These are phyloP conservation scores for Rosa chinensis DNA, from an alignment of 306 rosid species.

Conservation along the genomic window DNA sequence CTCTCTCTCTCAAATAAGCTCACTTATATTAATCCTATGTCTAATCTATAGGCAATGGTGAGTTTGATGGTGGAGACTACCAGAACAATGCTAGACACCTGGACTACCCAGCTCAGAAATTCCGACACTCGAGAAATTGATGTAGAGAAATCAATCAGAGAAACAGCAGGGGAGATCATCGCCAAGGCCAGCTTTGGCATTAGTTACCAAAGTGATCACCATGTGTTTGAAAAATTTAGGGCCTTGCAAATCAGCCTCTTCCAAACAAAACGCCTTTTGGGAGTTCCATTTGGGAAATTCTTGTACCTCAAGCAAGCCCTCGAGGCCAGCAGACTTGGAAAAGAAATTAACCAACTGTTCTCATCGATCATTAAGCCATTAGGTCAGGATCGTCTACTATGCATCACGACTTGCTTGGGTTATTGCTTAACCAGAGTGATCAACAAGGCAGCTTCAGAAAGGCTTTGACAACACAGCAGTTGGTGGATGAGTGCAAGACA, in stretches of 20 bases:
- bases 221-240: constrained; percentile 50
- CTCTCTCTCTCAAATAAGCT: neutral
- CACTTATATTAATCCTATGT: neutral
- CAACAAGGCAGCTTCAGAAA: constrained; percentile 30
- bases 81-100: constrained; percentile 53
- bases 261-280: constrained; percentile 53
- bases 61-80: constrained; percentile 57
- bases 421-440: constrained; percentile 47
- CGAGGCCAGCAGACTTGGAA: constrained; percentile 58
- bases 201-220: constrained; percentile 33
- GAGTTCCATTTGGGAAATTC: constrained; percentile 60
- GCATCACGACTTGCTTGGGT: constrained; percentile 52
- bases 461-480: constrained; percentile 38
- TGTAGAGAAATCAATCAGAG: constrained; percentile 52
- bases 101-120: constrained; percentile 37
- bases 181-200: constrained; percentile 81
- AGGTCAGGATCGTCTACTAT: neutral
- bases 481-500: constrained; percentile 82
- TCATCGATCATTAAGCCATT: constrained; percentile 27
- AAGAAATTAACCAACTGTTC: constrained; percentile 54
- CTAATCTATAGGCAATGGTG: constrained; percentile 53
- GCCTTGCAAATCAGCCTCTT: constrained; percentile 65
- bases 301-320: constrained; percentile 45
- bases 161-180: constrained; percentile 69
- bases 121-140: constrained; percentile 52